Conservation (phyloP, 129 eudicot genomes). For the Flaveria robusta region DNA sequence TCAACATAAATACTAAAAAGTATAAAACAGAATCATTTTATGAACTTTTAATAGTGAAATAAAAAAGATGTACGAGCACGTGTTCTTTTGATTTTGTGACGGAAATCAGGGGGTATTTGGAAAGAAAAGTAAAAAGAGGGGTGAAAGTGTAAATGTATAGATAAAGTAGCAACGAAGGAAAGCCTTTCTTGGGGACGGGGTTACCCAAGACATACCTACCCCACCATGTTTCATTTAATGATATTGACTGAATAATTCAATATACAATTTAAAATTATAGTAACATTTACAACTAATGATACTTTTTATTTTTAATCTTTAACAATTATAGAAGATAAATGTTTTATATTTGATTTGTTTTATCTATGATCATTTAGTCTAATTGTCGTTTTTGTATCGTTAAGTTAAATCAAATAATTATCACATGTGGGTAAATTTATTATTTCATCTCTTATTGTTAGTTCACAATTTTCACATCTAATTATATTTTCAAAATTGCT, state of each 20-base stretch:
- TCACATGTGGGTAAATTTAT: too few species aligned
- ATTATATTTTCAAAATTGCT: too few species aligned
- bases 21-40: too few species aligned
- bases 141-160: background rate
- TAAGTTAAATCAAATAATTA: too few species aligned
- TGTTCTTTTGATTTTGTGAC: background rate
- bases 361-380: too few species aligned
- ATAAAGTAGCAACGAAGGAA: conserved; percentile 18
- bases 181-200: conserved; percentile 5
- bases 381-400: too few species aligned
- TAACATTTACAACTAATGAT: background rate
- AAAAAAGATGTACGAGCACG: background rate
- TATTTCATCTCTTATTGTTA: too few species aligned
- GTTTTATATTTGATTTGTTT: too few species aligned
- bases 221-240: background rate
- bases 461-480: too few species aligned
- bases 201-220: background rate
- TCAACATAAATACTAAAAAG: too few species aligned
- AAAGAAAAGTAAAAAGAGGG: background rate
- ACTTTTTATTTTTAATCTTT: background rate
- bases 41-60: too few species aligned
- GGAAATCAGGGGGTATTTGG: background rate
- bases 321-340: background rate
- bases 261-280: too few species aligned
- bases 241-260: background rate